Conservation (phyloP, 495 filamentous ascomycete genomes). For the Platismatia glauca region DNA sequence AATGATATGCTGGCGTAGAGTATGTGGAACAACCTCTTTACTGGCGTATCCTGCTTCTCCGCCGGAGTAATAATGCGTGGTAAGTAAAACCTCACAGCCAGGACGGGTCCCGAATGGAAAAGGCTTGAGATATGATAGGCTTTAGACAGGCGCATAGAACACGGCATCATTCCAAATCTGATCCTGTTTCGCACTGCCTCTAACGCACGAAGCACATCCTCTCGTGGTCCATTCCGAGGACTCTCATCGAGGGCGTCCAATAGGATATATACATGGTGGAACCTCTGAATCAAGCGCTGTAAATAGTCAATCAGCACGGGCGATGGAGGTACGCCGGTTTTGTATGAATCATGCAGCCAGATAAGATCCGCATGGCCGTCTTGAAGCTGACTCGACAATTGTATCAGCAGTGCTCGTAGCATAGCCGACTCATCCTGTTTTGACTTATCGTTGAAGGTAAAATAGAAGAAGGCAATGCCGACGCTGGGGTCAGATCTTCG, state of each 20-base stretch:
- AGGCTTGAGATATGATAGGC: not conserved
- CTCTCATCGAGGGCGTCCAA: conserved; percentile 27
- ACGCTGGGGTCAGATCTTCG: conserved; percentile 5
- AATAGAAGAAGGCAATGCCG: conserved; percentile 36
- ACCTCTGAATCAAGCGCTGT: conserved; percentile 15
- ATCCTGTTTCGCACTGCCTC: conserved; percentile 24
- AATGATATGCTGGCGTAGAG: not conserved
- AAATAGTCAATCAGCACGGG: conserved; percentile 19
- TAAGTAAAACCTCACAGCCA: not conserved
- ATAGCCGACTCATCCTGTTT: conserved; percentile 29
- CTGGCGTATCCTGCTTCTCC: not conserved
- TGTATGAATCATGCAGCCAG: conserved; percentile 18
- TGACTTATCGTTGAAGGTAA: conserved; percentile 31
- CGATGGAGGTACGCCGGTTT: conserved; percentile 14
- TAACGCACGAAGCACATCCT: conserved; percentile 24
- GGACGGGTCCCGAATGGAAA: not conserved
- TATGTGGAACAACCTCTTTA: not conserved
- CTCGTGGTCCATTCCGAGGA: conserved; percentile 19
- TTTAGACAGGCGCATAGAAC: not conserved
- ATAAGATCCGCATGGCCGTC: conserved; percentile 19
- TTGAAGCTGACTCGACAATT: conserved; percentile 28
- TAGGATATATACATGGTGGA: conserved; percentile 25
- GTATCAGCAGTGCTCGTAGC: conserved; percentile 32
- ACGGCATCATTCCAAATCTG: not conserved
- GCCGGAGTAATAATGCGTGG: not conserved